A percentile compares a stretch with the other conserved stretches of the same genome.
Evolutionary conservation across 2,329 filamentous ascomycete species (phyloP).

Genomic region (Pseudogymnoascus sp.): DNA sequence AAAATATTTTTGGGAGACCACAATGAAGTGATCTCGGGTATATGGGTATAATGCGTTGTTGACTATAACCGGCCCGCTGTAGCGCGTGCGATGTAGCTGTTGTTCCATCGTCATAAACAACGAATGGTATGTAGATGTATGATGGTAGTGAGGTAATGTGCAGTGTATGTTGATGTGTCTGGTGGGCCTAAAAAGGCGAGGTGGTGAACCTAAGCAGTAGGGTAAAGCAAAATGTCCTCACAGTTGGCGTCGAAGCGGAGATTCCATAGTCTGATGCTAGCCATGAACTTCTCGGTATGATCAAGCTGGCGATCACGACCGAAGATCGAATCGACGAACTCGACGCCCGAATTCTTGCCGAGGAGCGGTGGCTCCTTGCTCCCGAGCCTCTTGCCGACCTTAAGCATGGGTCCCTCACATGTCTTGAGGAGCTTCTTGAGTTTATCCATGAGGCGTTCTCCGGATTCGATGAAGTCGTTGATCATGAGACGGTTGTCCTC

Average conservation of each 20-base stretch:
- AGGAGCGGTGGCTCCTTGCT: conserved; percentile 50
- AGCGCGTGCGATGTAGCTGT: background rate
- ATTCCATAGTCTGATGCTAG: conserved; percentile 77
- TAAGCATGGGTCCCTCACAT: conserved; percentile 93
- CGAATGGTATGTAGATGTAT: background rate
- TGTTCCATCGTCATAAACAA: background rate
- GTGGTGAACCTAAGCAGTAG: conserved; percentile 4
- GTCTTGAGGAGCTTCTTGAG: conserved; percentile 80
- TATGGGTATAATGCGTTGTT: conserved; percentile 6
- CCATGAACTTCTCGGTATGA: conserved; percentile 89
- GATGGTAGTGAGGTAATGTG: background rate
- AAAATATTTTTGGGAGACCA: conserved; percentile 5
- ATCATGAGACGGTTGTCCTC: conserved; percentile 70
- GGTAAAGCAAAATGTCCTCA: conserved; percentile 63
- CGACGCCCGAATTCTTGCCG: conserved; percentile 83
- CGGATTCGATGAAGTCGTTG: conserved; percentile 82
- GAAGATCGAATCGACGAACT: conserved; percentile 95
- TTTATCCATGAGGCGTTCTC: conserved; percentile 76
- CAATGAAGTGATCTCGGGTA: conserved; percentile 4
- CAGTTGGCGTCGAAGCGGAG: conserved; percentile 94
- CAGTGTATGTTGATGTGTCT: background rate
- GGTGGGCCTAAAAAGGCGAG: background rate
- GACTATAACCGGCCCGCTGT: conserved; percentile 4
- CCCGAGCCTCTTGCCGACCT: conserved; percentile 65
- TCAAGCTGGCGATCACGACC: conserved; percentile 83